Evolutionary conservation across 1,284 basidiomycete species (phyloP).

Genomic region (Fomitopsis pinicola): DNA sequence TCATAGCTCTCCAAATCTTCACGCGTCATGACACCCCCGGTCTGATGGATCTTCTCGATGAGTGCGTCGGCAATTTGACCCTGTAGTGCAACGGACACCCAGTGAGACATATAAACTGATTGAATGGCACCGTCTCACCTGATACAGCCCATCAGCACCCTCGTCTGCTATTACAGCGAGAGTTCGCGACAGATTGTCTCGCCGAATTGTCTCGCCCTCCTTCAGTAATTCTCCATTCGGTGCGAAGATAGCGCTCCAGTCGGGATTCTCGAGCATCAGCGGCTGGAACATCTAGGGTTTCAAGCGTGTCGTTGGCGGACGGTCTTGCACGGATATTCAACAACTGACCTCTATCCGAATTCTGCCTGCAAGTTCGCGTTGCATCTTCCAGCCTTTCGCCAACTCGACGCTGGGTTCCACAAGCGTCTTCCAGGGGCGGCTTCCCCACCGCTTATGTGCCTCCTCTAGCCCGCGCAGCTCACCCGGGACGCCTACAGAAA

Average conservation of each 20-base stretch:
- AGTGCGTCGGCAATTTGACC: conserved; percentile 76
- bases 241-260: conserved; percentile 81
- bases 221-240: conserved; percentile 68
- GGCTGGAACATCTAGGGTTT: conserved; percentile 40
- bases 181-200: conserved; percentile 68
- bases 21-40: conserved; percentile 78
- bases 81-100: conserved; percentile 25
- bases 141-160: conserved; percentile 74
- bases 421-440: conserved; percentile 71
- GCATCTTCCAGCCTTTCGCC: conserved; percentile 76
- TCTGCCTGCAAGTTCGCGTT: conserved; percentile 67
- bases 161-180: conserved; percentile 60
- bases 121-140: conserved; percentile 36
- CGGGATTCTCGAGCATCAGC: conserved; percentile 72
- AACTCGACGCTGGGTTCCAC: conserved; percentile 74
- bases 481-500: conserved; percentile 82
- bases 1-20: conserved; percentile 70
- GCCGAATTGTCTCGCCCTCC: conserved; percentile 70
- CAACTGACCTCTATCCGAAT: conserved; percentile 50
- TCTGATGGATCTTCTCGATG: conserved; percentile 58
- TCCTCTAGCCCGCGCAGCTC: conserved; percentile 82
- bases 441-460: conserved; percentile 78
- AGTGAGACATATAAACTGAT: conserved; percentile 6
- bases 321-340: neutral
- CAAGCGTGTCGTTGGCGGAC: neutral